Evolutionary conservation across 352 stramenopile species (phyloP), one percentile per base, ranked within the genome.

Genomic region (Phytopythium ostracodes): DNA sequence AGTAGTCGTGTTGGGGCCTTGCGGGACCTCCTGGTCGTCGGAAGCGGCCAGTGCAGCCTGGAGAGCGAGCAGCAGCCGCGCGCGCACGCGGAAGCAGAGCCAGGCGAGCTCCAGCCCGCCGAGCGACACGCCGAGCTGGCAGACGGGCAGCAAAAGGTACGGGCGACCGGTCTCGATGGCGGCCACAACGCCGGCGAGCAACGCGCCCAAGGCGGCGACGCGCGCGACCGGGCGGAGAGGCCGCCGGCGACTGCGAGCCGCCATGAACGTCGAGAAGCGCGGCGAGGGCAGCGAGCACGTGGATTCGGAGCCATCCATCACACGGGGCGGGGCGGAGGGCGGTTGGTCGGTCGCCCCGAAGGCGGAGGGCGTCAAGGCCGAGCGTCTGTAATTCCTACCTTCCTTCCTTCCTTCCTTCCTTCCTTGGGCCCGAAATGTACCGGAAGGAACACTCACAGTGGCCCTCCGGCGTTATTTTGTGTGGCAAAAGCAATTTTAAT

Each of bases 61-160:
- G 10, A 79, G 59, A 29, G 81, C 59, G 2, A 78, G 58, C 61
- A 88, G 47, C 22, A 89, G 71, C 22, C 80, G 75, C 42, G 80
- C 70, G n/a, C 80, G 75, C 54, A 88, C 81, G 44, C 80, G 77
- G 51, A 83, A 87, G 51, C 78, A 70, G 77, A 79, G 87, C 76
- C 78, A 88, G 60, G 69, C 81, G 47, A 81, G 72, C 66, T 90
- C 64, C 40, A 83, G 70, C 20, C 66, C 64, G 1, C 57, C 76
- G 15, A 88, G 55, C 25, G 70, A 72, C 20, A 85, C 51, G 5
- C 64, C 56, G 6, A 68, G 38, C 43, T 77, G 68, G 47, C 76
- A 79, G 11, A 71, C 57, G 14, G 71, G 70, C 8, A 89, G 57
- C n/a, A 88, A 59, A 33, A 64, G 46, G 46, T 73, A 75, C 2